Conservation (phyloP, 805 yeast genomes). For the Metschnikowia peoriensis region DNA sequence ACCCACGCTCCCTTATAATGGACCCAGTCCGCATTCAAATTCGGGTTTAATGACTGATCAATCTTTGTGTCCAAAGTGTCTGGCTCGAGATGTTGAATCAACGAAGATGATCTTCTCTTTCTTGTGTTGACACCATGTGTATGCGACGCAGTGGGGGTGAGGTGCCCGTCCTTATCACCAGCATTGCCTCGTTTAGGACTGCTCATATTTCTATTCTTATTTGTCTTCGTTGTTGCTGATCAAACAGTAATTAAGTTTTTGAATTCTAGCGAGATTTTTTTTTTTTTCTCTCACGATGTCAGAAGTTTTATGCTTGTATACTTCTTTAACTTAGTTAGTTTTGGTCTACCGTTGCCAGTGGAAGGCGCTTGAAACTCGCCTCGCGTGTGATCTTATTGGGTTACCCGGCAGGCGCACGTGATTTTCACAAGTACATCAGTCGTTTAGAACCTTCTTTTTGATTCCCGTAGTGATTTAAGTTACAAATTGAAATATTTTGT, state of each 20-base stretch:
- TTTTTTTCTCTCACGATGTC: not conserved
- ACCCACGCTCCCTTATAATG: slow-evolving; percentile 96
- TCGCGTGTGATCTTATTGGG: slow-evolving; percentile 7
- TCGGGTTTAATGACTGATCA: slow-evolving; percentile 86
- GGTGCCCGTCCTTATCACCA: slow-evolving; percentile 18
- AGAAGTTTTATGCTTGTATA: not conserved
- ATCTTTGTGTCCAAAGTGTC: slow-evolving; percentile 89
- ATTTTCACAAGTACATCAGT: not conserved
- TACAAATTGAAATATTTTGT: too few species aligned
- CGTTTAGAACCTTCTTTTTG: not conserved
- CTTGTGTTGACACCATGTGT: slow-evolving; percentile 24
- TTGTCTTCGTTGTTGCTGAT: not conserved
- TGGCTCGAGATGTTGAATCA: slow-evolving; percentile 88
- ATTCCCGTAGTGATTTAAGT: not conserved
- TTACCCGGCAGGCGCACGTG: slow-evolving; percentile 12
- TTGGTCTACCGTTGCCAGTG: not conserved
- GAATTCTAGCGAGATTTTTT: not conserved
- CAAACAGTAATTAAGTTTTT: not conserved
- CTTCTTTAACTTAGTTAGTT: not conserved
- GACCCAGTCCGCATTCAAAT: slow-evolving; percentile 95
- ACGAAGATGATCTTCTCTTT: slow-evolving; percentile 77
- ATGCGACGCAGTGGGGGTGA: slow-evolving; percentile 21
- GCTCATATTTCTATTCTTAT: slow-evolving; percentile 6
- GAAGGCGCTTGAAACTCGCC: slow-evolving; percentile 7
- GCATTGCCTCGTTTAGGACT: slow-evolving; percentile 18